A percentile compares a stretch with the other conserved stretches of the same genome.
Evolutionary conservation across 345 rosid genomes (phyloP).

Genomic region (Alliaria petiolata): DNA sequence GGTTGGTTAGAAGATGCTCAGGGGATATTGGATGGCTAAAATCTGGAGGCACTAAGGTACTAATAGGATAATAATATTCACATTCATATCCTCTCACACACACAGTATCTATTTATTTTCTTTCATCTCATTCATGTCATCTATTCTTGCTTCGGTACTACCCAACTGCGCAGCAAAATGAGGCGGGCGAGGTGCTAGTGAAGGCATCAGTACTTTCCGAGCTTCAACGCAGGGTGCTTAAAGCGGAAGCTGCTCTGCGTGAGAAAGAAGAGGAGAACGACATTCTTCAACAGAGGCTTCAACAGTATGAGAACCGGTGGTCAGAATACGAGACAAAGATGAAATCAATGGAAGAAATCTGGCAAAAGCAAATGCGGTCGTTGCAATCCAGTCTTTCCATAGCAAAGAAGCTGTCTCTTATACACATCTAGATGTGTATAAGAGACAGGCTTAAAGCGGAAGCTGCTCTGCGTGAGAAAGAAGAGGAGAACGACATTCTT

Average conservation of each 20-base stretch:
- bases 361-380: constrained; percentile 99
- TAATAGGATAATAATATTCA: not conserved
- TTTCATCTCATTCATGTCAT: not conserved
- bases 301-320: constrained; percentile 96
- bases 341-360: constrained; percentile 99
- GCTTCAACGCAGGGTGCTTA: constrained; percentile 85
- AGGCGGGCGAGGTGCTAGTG: constrained; percentile 75
- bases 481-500: constrained; percentile 94
- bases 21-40: constrained; percentile 63
- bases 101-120: not conserved
- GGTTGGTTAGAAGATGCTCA: constrained; percentile 92
- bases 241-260: constrained; percentile 80
- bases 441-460: constrained; percentile 94
- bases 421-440: too few species aligned
- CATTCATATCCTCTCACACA: not conserved
- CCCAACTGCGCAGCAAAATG: constrained; percentile 48
- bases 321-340: constrained; percentile 90
- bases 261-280: constrained; percentile 97
- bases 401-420: too few species aligned
- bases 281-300: constrained; percentile 87
- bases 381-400: constrained; percentile 94
- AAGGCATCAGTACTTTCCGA: constrained; percentile 90
- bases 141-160: not conserved
- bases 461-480: constrained; percentile 82
- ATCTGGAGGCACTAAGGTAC: constrained; percentile 57